Evolutionary conservation across 1,284 basidiomycete species (phyloP).

Genomic region (Moesziomyces aphidis): DNA sequence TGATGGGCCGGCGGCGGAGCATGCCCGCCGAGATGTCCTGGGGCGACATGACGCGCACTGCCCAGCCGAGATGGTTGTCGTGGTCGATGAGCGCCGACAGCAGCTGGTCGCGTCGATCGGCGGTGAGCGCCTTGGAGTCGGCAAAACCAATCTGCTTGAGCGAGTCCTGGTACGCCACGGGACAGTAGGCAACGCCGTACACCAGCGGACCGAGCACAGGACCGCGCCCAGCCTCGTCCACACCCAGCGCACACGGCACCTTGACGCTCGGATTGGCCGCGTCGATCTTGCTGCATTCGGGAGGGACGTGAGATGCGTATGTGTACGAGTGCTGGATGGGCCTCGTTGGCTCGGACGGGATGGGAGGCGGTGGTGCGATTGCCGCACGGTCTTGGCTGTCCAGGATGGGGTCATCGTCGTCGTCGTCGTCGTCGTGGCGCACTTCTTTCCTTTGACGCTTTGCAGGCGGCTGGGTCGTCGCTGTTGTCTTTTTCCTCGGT

Average conservation of each 20-base stretch:
- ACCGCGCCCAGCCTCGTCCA: slow-evolving; percentile 95
- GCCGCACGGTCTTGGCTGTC: slow-evolving; percentile 10
- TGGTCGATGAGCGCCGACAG: slow-evolving; percentile 62
- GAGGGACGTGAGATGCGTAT: slow-evolving; percentile 33
- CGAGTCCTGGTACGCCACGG: slow-evolving; percentile 77
- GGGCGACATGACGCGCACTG: slow-evolving; percentile 84
- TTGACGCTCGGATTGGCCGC: slow-evolving; percentile 21
- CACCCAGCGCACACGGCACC: slow-evolving; percentile 74
- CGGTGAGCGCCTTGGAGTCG: slow-evolving; percentile 91
- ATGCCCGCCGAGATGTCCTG: slow-evolving; percentile 92
- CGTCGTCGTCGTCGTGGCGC: background rate
- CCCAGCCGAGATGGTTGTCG: slow-evolving; percentile 74
- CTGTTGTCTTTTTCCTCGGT: slow-evolving; percentile 17
- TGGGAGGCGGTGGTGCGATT: slow-evolving; percentile 25
- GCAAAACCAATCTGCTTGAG: slow-evolving; percentile 89
- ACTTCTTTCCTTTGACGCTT: slow-evolving; percentile 9
- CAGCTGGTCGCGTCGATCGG: slow-evolving; percentile 69
- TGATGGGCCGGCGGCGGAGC: slow-evolving; percentile 83
- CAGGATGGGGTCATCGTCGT: slow-evolving; percentile 8
- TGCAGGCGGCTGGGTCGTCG: background rate
- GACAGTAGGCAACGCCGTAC: slow-evolving; percentile 94
- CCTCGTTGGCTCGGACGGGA: slow-evolving; percentile 34
- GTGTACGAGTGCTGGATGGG: slow-evolving; percentile 45
- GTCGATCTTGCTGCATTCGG: slow-evolving; percentile 31
- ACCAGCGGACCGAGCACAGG: slow-evolving; percentile 93